Conservation (phyloP, 176 grass and related monocot species). For the Lolium perenne region DNA sequence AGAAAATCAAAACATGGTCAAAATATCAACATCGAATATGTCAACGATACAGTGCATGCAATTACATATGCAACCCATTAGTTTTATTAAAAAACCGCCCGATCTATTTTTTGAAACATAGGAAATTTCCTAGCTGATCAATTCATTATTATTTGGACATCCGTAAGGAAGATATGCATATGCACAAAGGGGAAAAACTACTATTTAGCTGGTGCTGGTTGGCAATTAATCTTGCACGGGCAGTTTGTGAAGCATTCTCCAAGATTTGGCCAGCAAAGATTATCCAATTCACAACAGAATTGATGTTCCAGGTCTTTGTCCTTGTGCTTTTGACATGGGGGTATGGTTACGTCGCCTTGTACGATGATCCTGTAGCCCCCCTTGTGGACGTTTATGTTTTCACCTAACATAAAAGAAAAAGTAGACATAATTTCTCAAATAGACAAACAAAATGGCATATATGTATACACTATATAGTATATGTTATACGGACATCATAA, state of each 20-base stretch:
- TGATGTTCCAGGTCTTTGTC: background rate
- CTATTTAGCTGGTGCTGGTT: too few relatives aligned
- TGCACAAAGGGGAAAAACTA: background rate
- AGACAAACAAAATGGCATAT: background rate
- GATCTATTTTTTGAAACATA: background rate
- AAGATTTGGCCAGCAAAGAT: background rate
- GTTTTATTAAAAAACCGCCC: background rate
- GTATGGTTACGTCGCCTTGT: background rate
- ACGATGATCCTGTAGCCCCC: background rate
- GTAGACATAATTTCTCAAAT: background rate
- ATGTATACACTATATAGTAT: background rate
- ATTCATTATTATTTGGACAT: background rate
- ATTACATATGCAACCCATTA: background rate
- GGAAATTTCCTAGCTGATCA: background rate
- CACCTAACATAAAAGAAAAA: background rate
- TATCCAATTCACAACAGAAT: background rate
- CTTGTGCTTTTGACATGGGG: background rate
- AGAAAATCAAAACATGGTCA: too few relatives aligned
- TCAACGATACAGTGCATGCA: too few relatives aligned
- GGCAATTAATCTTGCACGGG: conserved; percentile 14
- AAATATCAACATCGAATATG: too few relatives aligned
- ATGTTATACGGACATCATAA: background rate
- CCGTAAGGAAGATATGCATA: background rate
- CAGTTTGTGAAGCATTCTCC: conserved; percentile 10
- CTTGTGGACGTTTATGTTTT: background rate